Base-by-base conservation (phyloP, 306 rosid species). In the Vigna unguiculata region DNA sequence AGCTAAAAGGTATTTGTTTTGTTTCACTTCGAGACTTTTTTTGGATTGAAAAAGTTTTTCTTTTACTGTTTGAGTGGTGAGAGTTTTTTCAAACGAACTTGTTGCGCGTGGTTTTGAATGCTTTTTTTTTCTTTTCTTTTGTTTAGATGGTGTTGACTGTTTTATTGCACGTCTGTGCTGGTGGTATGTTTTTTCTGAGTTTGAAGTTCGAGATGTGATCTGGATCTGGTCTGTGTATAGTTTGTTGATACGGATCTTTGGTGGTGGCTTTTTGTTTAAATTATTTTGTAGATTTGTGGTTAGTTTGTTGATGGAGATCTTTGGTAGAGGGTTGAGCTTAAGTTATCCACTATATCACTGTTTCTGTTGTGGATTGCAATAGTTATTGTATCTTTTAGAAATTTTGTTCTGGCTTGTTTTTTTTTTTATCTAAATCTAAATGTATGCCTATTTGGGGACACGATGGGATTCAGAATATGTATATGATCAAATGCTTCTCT, bases 1-100 rank as follows among this genome's bases (percentile, higher is more conserved):
- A 88, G 91, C 97, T 55, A 90, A 83, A 79, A 95, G 99, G 98
- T 93, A 47, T 24, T 77, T 53, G 10, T 46, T 54, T 13, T 2
- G 1, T 28, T 48, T 54, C 15, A 6, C 64, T 74, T 54, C 43
- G 6, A 28, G 17, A 80, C 15, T 2, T n/a, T 13, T 24, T 36
- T 24, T 5, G 14, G 16, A 12, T 10, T 2, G 47, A 12, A 12
- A 43, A 12, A 43, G 5, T 11, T 43, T 43, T 30, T 65, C 63
- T 72, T 72, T 68, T 6, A 11, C 51, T 48, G 64, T n/a, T 51
- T 43, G 58, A 72, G 74, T 43, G 13, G 48, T 16, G 12, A 72
- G 46, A 65, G 72, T 64, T 71, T 38, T 9, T 76, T 41, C 69
- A 57, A 62, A 58, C 54, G 9, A 66, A 55, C 40, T 48, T 48